Conservation (phyloP, 129 eudicot genomes). For the Smallanthus sonchifolius region DNA sequence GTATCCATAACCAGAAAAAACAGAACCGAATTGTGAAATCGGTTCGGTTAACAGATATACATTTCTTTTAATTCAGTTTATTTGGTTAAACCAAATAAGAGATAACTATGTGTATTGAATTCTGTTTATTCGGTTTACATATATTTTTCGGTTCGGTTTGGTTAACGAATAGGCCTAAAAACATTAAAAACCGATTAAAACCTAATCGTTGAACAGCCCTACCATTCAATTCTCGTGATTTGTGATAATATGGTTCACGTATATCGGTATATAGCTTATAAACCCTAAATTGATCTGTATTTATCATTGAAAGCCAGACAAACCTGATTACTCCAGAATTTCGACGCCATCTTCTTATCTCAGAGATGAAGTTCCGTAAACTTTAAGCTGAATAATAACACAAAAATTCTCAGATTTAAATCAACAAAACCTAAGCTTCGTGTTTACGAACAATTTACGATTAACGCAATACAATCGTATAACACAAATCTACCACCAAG, state of each 20-base stretch:
- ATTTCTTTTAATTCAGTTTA: too few relatives aligned
- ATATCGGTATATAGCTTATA: background rate
- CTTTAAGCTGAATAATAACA: background rate
- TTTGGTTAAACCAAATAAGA: too few relatives aligned
- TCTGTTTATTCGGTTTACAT: too few relatives aligned
- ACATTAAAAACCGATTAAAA: too few relatives aligned
- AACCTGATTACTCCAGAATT: slow-evolving; percentile 52
- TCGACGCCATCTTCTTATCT: slow-evolving; percentile 37
- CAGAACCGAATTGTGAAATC: too few relatives aligned
- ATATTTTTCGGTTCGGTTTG: too few relatives aligned
- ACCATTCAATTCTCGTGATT: background rate
- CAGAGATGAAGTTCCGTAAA: background rate
- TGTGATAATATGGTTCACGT: background rate
- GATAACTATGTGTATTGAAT: too few relatives aligned
- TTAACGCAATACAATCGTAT: background rate
- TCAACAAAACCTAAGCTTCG: background rate
- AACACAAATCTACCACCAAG: background rate
- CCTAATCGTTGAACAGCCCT: too few relatives aligned
- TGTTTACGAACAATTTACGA: background rate
- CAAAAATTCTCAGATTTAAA: background rate
- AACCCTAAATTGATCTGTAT: background rate
- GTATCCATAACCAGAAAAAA: too few relatives aligned
- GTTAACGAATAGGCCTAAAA: too few relatives aligned
- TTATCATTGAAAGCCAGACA: background rate
- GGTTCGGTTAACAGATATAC: too few relatives aligned